Percentiles rank a stretch among this genome's conserved stretches.
phyloP scores from a whole-genome alignment of 306 rosid species.

The Hylodesmum podocarpum region DNA sequence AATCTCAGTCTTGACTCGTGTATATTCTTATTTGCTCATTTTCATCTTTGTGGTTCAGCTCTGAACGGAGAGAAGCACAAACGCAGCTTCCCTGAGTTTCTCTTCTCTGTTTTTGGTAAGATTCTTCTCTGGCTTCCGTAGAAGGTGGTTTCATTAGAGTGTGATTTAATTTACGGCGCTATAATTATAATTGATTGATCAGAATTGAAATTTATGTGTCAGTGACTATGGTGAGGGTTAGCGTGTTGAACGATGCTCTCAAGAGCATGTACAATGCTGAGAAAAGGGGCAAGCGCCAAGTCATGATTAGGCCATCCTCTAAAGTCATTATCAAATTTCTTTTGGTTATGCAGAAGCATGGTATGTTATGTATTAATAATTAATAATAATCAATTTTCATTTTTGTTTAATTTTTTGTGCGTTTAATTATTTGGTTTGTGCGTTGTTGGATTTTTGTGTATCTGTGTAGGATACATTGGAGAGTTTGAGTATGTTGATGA shows the following conservation, averaged over 20 bases:
- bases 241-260: constrained; percentile 51
- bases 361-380: no score
- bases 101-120: constrained; percentile 24
- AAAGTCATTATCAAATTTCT: constrained; percentile 51
- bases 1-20: not conserved
- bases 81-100: not conserved
- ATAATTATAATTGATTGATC: not conserved
- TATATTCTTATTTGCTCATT: not conserved
- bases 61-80: not conserved
- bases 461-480: constrained; percentile 42
- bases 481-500: constrained; percentile 58
- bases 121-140: not conserved
- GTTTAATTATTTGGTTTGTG: not conserved
- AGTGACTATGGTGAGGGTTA: constrained; percentile 46
- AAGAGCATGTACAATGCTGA: constrained; percentile 60
- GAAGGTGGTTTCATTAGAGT: not conserved
- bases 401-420: not conserved
- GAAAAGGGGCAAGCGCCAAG: constrained; percentile 55
- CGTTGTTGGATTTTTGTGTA: not conserved
- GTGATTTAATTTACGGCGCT: not conserved
- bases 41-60: not conserved
- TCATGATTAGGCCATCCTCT: constrained; percentile 52
- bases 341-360: constrained; percentile 49
- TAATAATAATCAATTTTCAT: no score
- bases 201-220: not conserved